Percentiles rank a stretch among this genome's conserved stretches.
phyloP scores from a whole-genome alignment of 768 basidiomycete species.

The Agrocybe praecox region DNA sequence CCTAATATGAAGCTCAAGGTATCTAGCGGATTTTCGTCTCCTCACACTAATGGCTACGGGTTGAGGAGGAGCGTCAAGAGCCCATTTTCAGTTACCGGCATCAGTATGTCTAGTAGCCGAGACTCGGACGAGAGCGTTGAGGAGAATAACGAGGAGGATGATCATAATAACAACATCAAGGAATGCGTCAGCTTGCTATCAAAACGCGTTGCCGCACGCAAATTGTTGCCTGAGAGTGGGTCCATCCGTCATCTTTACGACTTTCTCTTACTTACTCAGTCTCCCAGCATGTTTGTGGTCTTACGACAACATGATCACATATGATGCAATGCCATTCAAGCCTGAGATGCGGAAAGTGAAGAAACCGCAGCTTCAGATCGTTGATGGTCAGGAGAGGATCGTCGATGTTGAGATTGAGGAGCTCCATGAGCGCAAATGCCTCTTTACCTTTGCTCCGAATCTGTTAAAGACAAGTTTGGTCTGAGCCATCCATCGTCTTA shows the following conservation, averaged over 20 bases:
- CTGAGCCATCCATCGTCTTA: not conserved
- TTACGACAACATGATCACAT: slow-evolving; percentile 72
- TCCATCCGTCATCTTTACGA: slow-evolving; percentile 1
- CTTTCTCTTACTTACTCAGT: not conserved
- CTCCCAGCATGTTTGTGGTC: slow-evolving; percentile 64
- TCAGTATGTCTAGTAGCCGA: not conserved
- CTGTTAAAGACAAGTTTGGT: slow-evolving; percentile 1
- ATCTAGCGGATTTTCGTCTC: slow-evolving; percentile 28
- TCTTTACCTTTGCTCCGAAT: slow-evolving; percentile 68
- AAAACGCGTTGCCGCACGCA: slow-evolving; percentile 1
- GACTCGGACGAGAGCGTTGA: slow-evolving; percentile 25
- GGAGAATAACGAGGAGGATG: slow-evolving; percentile 18
- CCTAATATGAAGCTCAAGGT: slow-evolving; percentile 45
- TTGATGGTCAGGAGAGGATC: slow-evolving; percentile 55
- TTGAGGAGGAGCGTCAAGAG: slow-evolving; percentile 29
- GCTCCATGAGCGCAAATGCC: slow-evolving; percentile 54
- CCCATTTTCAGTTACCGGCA: slow-evolving; percentile 30
- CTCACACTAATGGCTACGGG: slow-evolving; percentile 34
- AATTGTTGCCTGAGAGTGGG: slow-evolving; percentile 53
- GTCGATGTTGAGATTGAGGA: slow-evolving; percentile 58
- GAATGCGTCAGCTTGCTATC: slow-evolving; percentile 18
- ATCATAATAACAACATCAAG: slow-evolving; percentile 5
- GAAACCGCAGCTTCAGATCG: slow-evolving; percentile 49
- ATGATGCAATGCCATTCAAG: slow-evolving; percentile 62
- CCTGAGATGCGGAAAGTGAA: slow-evolving; percentile 53